Conservation (phyloP, 345 rosid genomes). For the Salix udensis region DNA sequence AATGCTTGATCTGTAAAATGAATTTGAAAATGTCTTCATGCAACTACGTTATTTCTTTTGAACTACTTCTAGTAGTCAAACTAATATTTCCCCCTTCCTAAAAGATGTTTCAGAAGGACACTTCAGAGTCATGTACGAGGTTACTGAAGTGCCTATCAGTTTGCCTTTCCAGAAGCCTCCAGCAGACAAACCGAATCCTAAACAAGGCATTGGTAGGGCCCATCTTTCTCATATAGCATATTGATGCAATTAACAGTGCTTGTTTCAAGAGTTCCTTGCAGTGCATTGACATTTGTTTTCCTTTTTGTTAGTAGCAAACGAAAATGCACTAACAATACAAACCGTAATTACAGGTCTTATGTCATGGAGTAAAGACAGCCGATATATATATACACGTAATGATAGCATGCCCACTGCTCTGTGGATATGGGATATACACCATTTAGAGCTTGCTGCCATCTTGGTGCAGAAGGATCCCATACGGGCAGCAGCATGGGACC, state of each 20-base stretch:
- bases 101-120: conserved; percentile 68
- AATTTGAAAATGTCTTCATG: neutral
- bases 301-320: neutral
- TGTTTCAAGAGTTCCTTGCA: neutral
- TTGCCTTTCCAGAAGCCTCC: conserved; percentile 77
- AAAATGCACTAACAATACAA: neutral
- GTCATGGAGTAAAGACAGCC: conserved; percentile 96
- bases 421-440: conserved; percentile 92
- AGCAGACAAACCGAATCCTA: conserved; percentile 87
- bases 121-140: conserved; percentile 72
- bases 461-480: conserved; percentile 88
- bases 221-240: conserved; percentile 1
- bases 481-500: conserved; percentile 86
- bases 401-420: conserved; percentile 87
- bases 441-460: conserved; percentile 82
- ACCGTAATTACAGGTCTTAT: conserved; percentile 54
- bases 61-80: neutral
- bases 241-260: neutral
- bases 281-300: neutral
- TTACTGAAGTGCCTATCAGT: conserved; percentile 66
- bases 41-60: neutral
- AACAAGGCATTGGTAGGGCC: conserved; percentile 91
- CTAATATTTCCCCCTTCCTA: conserved; percentile 3
- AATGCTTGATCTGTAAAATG: neutral
- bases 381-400: conserved; percentile 72